Conservation (phyloP, 805 yeast genomes). For the Lipomyces anomalus region DNA sequence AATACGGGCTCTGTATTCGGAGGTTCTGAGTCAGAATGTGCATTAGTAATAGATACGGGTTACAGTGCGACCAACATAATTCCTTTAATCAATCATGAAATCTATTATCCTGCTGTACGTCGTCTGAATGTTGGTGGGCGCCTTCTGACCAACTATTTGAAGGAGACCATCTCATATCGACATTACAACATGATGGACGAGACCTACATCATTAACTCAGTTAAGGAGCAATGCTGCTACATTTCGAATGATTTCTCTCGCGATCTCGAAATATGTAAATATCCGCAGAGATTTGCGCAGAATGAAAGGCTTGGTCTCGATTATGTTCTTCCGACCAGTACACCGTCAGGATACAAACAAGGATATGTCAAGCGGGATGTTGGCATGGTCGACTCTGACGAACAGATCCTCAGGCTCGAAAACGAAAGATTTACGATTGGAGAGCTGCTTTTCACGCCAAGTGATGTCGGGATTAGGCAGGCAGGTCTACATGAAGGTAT, state of each 20-base stretch:
- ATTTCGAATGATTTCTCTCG: slow-evolving; percentile 55
- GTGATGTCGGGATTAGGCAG: slow-evolving; percentile 66
- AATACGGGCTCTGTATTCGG: not conserved
- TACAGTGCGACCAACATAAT: slow-evolving; percentile 80
- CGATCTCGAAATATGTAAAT: slow-evolving; percentile 45
- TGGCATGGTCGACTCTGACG: slow-evolving; percentile 21
- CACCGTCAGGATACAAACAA: slow-evolving; percentile 46
- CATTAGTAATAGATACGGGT: slow-evolving; percentile 81
- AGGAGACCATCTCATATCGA: slow-evolving; percentile 81
- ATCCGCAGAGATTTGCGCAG: no score
- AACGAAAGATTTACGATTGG: slow-evolving; percentile 90
- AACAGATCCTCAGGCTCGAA: slow-evolving; percentile 57
- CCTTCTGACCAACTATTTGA: slow-evolving; percentile 69
- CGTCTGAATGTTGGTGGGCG: slow-evolving; percentile 85
- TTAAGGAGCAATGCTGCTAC: slow-evolving; percentile 73
- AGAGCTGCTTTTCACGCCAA: slow-evolving; percentile 82
- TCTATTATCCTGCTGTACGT: slow-evolving; percentile 62
- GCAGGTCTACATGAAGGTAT: slow-evolving; percentile 72
- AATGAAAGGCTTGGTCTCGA: not conserved
- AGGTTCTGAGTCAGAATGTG: slow-evolving; percentile 45
- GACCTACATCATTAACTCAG: slow-evolving; percentile 71
- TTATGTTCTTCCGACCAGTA: slow-evolving; percentile 52
- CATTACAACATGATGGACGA: slow-evolving; percentile 94
- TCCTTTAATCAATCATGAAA: slow-evolving; percentile 75
- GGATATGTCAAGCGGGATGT: slow-evolving; percentile 54